Evolutionary conservation across 2,329 filamentous ascomycete genomes (phyloP).

Genomic region (Fusarium sublunatum): DNA sequence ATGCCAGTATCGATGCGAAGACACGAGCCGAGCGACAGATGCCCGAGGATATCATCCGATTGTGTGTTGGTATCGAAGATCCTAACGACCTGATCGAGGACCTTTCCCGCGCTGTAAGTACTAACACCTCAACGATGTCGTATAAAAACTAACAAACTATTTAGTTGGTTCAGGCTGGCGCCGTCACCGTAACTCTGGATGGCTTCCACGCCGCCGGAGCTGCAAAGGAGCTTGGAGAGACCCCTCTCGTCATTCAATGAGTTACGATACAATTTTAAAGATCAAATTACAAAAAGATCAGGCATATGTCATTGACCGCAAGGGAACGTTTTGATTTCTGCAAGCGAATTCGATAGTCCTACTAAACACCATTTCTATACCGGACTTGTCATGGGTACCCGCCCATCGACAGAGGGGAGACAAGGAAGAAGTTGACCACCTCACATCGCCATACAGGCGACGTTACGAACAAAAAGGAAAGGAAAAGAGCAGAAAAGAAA

Average conservation of each 20-base stretch:
- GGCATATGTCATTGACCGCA: neutral
- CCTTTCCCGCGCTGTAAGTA: constrained; percentile 85
- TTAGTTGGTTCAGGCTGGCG: constrained; percentile 91
- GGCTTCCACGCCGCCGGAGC: constrained; percentile 75
- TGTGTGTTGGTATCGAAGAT: constrained; percentile 98
- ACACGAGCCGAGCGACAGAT: constrained; percentile 88
- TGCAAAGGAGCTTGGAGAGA: constrained; percentile 50
- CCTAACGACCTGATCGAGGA: constrained; percentile 92
- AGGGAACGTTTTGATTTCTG: constrained; percentile 28
- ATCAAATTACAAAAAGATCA: neutral
- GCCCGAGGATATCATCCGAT: constrained; percentile 94
- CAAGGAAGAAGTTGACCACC: neutral
- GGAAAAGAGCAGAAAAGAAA: constrained; percentile 19
- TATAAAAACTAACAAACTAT: constrained; percentile 41
- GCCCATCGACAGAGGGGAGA: constrained; percentile 1
- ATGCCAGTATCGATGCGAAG: constrained; percentile 97
- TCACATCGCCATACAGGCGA: constrained; percentile 9
- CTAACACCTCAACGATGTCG: neutral
- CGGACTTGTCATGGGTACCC: constrained; percentile 3
- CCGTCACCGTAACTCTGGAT: constrained; percentile 86
- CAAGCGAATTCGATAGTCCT: constrained; percentile 33
- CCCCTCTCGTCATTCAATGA: constrained; percentile 43
- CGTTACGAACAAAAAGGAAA: constrained; percentile 12
- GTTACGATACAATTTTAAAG: neutral
- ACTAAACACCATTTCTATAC: constrained; percentile 15